Evolutionary conservation across 176 grass and related monocot genomes (phyloP), one percentile per base, ranked within the genome.

Genomic region (Dactylis glomerata): DNA sequence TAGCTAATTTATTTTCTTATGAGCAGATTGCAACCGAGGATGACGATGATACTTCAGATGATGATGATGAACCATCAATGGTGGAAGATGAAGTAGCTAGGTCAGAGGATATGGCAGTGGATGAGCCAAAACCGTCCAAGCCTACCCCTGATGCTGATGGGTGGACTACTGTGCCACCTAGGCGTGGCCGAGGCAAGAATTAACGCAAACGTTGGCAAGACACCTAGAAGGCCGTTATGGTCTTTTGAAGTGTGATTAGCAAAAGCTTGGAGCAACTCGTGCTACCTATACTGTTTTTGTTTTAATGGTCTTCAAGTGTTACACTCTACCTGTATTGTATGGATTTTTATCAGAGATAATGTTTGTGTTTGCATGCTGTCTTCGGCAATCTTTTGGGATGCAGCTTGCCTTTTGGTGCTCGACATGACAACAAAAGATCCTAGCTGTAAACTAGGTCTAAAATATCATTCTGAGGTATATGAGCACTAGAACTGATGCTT

Each of bases 101-200:
- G 6, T 71, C 86, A 63, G 76, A 70, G n/a, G 71, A 84, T 13
- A 92, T 92, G 92, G 37, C n/a, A 13, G 74, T 79, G 64, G 88
- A 92, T 59, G 76, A 68, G 10, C 75, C 84, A 47, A 88, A 76
- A 65, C 74, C 85, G 13, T 51, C 57, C 27, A 93, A 73, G 68
- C 82, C 81, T 59, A 36, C 33, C 20, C 87, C 89, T 4, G 95
- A 95, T 1, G 85, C 91, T 9, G 93, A 98, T 62, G 96, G 96
- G 28, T 98, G 96, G 95, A 94, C 87, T 13, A 50, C 82, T 31
- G 96, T 98, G 68, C 76, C 91, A 20, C 82, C 93, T 57, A 95
- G 66, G 77, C 81, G 73, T 5, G 82, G 86, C 33, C 80, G 73
- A 10, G 85, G 73, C 77, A 92, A 38, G 33, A 88, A 90, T 6